These are phyloP conservation scores for Arthroderma uncinatum DNA, from an alignment of 2,329 filamentous ascomycete species.

Conservation along the genomic window DNA sequence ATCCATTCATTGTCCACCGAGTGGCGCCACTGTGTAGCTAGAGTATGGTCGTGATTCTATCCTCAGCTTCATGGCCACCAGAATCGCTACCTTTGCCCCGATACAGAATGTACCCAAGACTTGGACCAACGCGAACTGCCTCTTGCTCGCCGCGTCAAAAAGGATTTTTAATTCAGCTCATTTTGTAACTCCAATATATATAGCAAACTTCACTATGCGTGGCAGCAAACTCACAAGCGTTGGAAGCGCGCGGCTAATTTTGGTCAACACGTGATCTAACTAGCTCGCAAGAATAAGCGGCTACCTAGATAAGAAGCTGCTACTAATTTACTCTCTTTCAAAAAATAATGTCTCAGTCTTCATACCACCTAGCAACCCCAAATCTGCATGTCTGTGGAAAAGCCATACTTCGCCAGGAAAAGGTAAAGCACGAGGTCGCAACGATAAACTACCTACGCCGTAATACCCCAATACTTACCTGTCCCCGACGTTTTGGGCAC, in stretches of 20 bases:
- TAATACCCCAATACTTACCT: constrained; percentile 20
- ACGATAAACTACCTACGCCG: constrained; percentile 20
- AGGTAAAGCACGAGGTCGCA: constrained; percentile 22
- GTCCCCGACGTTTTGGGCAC: constrained; percentile 18
- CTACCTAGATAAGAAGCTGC: no score
- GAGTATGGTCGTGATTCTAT: not conserved
- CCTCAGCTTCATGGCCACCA: constrained; percentile 6
- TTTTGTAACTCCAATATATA: not conserved
- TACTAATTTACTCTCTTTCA: no score
- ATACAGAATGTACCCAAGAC: constrained; percentile 1
- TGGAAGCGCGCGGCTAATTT: not conserved
- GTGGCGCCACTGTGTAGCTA: not conserved
- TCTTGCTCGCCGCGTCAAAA: not conserved
- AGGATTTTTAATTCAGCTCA: not conserved
- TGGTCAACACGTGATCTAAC: no score
- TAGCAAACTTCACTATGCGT: not conserved
- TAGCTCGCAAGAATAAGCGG: no score
- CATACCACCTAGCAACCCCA: not conserved
- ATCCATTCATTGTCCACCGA: not conserved
- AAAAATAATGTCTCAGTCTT: no score
- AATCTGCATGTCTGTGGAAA: constrained; percentile 16
- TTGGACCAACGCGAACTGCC: constrained; percentile 4
- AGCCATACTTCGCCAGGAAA: constrained; percentile 21
- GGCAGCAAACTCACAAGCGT: not conserved
- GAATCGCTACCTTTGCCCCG: not conserved